Conservation (phyloP, 2,329 filamentous ascomycete species). For the Fusarium pininemorale region DNA sequence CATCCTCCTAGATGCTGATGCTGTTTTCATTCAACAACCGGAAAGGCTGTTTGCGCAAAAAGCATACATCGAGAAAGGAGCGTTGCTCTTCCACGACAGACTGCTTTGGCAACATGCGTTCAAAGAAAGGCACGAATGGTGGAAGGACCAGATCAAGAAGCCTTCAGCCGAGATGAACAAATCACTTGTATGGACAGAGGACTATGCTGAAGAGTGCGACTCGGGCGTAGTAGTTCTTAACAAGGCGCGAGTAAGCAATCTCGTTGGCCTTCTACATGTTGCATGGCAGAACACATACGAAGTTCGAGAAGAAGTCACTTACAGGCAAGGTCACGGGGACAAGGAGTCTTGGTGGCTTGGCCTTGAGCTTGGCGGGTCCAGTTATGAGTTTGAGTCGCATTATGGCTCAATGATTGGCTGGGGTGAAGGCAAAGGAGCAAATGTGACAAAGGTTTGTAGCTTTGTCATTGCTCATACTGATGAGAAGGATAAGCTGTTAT, state of each 20-base stretch:
- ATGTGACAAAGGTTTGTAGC: slow-evolving; percentile 46
- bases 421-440: slow-evolving; percentile 5
- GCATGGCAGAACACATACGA: slow-evolving; percentile 54
- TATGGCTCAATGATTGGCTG: slow-evolving; percentile 54
- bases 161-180: slow-evolving; percentile 45
- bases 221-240: slow-evolving; percentile 53
- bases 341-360: slow-evolving; percentile 58
- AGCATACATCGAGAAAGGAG: slow-evolving; percentile 44
- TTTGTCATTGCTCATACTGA: slow-evolving; percentile 54
- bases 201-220: slow-evolving; percentile 53
- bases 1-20: slow-evolving; percentile 51
- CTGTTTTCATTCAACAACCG: slow-evolving; percentile 50
- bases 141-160: slow-evolving; percentile 46
- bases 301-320: slow-evolving; percentile 52
- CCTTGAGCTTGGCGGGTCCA: slow-evolving; percentile 49
- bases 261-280: slow-evolving; percentile 52
- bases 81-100: slow-evolving; percentile 53
- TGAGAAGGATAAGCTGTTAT: slow-evolving; percentile 47
- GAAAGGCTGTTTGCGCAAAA: slow-evolving; percentile 45
- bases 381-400: slow-evolving; percentile 51
- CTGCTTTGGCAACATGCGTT: slow-evolving; percentile 48
- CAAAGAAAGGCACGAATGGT: slow-evolving; percentile 47
- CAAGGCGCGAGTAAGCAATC: slow-evolving; percentile 47
- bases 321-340: slow-evolving; percentile 52
- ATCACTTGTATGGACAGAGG: slow-evolving; percentile 49